Evolutionary conservation across 106 monocot species (phyloP).

Genomic region (Hemerocallis citrina): DNA sequence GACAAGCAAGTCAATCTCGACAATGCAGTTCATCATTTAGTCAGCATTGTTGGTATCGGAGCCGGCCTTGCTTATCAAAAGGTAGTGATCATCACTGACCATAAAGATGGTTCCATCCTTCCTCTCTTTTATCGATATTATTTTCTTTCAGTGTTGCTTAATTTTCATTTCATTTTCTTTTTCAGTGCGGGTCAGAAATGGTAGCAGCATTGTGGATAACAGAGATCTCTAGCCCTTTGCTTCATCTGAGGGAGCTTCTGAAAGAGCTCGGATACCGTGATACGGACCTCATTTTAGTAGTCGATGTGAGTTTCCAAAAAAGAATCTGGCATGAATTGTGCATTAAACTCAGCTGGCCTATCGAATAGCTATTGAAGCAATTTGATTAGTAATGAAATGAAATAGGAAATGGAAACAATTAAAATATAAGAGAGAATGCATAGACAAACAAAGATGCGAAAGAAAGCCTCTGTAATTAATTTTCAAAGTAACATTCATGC

Average conservation of each 20-base stretch:
- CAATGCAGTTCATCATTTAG: constrained; percentile 14
- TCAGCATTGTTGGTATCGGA: constrained; percentile 23
- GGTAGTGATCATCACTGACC: background rate
- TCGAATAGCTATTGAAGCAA: too few species aligned
- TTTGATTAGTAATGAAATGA: too few species aligned
- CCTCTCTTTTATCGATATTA: background rate
- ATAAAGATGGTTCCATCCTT: background rate
- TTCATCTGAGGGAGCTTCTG: constrained; percentile 11
- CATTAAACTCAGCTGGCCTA: too few species aligned
- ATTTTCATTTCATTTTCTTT: constrained; percentile 1
- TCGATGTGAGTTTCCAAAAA: constrained; percentile 6
- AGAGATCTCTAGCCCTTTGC: constrained; percentile 16
- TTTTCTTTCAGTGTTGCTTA: background rate
- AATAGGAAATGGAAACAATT: too few species aligned
- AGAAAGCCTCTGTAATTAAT: too few species aligned
- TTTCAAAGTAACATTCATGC: too few species aligned
- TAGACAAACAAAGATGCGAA: too few species aligned
- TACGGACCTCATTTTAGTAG: constrained; percentile 5
- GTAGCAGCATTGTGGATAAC: constrained; percentile 19
- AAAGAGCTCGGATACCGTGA: constrained; percentile 7
- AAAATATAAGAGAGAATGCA: too few species aligned
- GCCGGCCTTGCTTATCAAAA: constrained; percentile 17
- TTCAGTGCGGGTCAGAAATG: constrained; percentile 19
- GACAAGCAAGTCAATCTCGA: constrained; percentile 12
- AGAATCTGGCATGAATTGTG: too few species aligned